These are phyloP conservation scores for Terana coerulea DNA, from an alignment of 768 basidiomycete genomes.

Conservation along the genomic window DNA sequence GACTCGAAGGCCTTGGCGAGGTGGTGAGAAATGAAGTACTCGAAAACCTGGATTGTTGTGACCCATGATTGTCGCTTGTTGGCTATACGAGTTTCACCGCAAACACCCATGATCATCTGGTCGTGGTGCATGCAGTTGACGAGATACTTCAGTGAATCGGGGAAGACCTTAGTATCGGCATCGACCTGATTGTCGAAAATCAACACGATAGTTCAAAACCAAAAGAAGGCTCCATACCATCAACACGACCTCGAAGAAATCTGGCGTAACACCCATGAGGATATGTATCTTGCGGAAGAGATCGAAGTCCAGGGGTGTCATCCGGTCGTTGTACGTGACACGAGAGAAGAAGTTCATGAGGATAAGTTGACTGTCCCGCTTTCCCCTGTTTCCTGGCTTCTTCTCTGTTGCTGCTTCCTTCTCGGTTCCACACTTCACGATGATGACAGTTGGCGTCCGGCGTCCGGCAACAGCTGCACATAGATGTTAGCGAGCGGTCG, in stretches of 20 bases:
- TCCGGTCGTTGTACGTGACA: constrained; percentile 98
- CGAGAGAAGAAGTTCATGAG: constrained; percentile 99
- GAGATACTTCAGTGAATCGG: constrained; percentile 82
- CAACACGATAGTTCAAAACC: not conserved
- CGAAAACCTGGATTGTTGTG: constrained; percentile 96
- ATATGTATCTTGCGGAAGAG: constrained; percentile 95
- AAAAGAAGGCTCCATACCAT: constrained; percentile 63
- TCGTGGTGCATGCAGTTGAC: constrained; percentile 99
- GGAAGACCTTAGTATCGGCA: constrained; percentile 95
- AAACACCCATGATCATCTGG: constrained; percentile 98
- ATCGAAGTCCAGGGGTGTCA: constrained; percentile 97
- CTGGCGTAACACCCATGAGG: constrained; percentile 98
- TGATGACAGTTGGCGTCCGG: constrained; percentile 88
- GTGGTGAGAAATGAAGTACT: constrained; percentile 99
- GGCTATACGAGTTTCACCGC: constrained; percentile 97
- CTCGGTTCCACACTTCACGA: constrained; percentile 97
- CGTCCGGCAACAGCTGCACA: constrained; percentile 73
- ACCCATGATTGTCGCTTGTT: constrained; percentile 99
- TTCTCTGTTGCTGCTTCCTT: constrained; percentile 75
- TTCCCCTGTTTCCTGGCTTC: constrained; percentile 97
- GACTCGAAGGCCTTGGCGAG: constrained; percentile 98
- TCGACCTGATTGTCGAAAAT: constrained; percentile 64
- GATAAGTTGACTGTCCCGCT: constrained; percentile 97
- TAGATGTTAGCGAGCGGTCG: constrained; percentile 8
- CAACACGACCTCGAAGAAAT: constrained; percentile 94